A percentile compares a stretch with the other conserved stretches of the same genome.
phyloP scores from a whole-genome alignment of 306 rosid species.

The Vachellia pachyceras region DNA sequence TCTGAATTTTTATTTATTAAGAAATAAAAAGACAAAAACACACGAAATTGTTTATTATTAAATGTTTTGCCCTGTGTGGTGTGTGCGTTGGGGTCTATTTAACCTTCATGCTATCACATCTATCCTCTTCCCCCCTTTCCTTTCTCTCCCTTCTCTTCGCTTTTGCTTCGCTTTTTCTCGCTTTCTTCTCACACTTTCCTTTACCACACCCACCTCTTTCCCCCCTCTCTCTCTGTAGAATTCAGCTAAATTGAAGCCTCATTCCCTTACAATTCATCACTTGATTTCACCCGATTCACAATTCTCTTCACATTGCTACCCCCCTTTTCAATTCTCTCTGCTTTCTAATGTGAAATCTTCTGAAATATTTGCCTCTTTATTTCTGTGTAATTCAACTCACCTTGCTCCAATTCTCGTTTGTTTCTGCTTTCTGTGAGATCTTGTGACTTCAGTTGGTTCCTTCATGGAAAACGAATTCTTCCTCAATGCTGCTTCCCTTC shows the following conservation, averaged over 20 bases:
- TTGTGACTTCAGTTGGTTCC: neutral
- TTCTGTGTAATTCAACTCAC: conserved; percentile 13
- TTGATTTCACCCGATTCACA: conserved; percentile 28
- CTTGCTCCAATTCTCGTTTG: too few relatives aligned
- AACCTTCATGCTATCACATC: conserved; percentile 45
- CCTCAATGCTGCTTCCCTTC: conserved; percentile 52
- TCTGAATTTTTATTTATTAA: too few relatives aligned
- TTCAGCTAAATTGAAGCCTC: conserved; percentile 31
- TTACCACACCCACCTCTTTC: conserved; percentile 35
- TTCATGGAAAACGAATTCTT: conserved; percentile 62
- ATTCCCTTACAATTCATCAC: conserved; percentile 18
- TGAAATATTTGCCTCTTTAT: conserved; percentile 27
- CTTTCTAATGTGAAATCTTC: conserved; percentile 38
- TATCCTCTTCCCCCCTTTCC: conserved; percentile 43
- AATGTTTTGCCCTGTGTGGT: too few relatives aligned
- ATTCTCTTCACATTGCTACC: conserved; percentile 33
- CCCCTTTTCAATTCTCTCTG: conserved; percentile 7
- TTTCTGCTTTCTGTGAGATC: conserved; percentile 22
- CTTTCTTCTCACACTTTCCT: conserved; percentile 38
- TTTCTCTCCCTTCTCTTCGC: neutral
- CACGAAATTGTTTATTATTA: too few relatives aligned
- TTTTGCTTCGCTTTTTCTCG: conserved; percentile 37
- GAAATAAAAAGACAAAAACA: too few relatives aligned
- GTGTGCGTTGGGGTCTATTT: conserved; percentile 55
- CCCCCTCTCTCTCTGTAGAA: neutral